These are phyloP conservation scores for Calonectria hongkongensis DNA, from an alignment of 2,329 filamentous ascomycete species.

Conservation along the genomic window DNA sequence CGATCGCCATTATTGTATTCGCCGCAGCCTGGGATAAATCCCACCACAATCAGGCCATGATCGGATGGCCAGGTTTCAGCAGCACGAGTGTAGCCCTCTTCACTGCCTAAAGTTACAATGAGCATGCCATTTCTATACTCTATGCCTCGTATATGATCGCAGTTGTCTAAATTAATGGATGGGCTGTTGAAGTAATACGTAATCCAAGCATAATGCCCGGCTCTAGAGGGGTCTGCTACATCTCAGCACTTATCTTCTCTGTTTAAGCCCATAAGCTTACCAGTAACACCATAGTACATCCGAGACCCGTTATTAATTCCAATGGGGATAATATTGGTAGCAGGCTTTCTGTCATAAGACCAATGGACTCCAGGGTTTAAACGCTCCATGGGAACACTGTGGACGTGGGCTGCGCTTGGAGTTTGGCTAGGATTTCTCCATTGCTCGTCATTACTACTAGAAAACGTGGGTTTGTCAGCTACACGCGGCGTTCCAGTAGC, in stretches of 20 bases:
- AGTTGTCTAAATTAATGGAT: not conserved
- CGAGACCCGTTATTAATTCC: not conserved
- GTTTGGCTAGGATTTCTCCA: not conserved
- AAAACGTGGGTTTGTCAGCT: not conserved
- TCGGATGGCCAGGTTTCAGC: not conserved
- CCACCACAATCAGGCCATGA: not conserved
- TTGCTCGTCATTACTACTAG: not conserved
- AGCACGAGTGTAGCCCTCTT: not conserved
- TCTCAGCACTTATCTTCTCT: not conserved
- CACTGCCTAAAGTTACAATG: not conserved
- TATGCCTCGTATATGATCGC: not conserved
- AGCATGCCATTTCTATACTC: not conserved
- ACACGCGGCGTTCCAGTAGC: too few relatives aligned
- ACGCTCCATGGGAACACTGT: not conserved
- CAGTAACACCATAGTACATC: not conserved
- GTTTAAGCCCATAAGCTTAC: not conserved
- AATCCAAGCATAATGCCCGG: not conserved
- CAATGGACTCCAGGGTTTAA: not conserved
- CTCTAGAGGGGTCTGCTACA: not conserved
- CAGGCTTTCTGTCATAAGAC: not conserved
- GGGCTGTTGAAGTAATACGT: not conserved
- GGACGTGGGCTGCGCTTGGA: not conserved
- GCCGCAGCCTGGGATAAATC: not conserved
- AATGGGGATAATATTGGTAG: not conserved
- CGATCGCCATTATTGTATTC: not conserved